Evolutionary conservation across 1,284 basidiomycete species (phyloP).

Genomic region (Boletellus sp.): DNA sequence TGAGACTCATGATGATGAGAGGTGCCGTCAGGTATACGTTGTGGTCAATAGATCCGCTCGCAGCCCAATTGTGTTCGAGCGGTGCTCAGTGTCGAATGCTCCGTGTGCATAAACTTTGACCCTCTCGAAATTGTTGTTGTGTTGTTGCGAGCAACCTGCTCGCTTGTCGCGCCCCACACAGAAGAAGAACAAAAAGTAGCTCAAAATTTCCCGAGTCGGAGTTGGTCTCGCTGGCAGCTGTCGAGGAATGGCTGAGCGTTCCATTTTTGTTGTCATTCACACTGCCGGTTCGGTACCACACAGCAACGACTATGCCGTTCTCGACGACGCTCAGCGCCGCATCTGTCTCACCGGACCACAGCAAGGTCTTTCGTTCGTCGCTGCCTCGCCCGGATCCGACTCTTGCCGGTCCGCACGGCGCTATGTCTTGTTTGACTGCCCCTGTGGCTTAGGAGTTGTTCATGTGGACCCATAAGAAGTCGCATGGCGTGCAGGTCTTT

Average conservation of each 20-base stretch:
- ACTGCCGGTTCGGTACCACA: conserved; percentile 7
- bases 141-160: not conserved
- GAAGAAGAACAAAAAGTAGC: not conserved
- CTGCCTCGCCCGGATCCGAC: conserved; percentile 13
- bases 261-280: conserved; percentile 22
- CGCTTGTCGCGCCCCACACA: not conserved
- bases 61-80: too few relatives aligned
- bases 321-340: not conserved
- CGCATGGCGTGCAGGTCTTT: conserved; percentile 10
- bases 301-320: conserved; percentile 17
- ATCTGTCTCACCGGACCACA: not conserved
- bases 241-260: conserved; percentile 18
- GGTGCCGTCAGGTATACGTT: too few relatives aligned
- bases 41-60: too few relatives aligned
- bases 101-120: too few relatives aligned
- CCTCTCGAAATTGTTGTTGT: too few relatives aligned
- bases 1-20: too few relatives aligned
- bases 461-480: conserved; percentile 30
- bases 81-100: too few relatives aligned
- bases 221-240: conserved; percentile 12
- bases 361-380: not conserved
- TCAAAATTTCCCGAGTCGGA: conserved; percentile 5
- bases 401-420: conserved; percentile 3
- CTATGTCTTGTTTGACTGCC: conserved; percentile 12
- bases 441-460: conserved; percentile 30